Evolutionary conservation across 1,284 basidiomycete genomes (phyloP).

Genomic region (Fomitopsis betulina): DNA sequence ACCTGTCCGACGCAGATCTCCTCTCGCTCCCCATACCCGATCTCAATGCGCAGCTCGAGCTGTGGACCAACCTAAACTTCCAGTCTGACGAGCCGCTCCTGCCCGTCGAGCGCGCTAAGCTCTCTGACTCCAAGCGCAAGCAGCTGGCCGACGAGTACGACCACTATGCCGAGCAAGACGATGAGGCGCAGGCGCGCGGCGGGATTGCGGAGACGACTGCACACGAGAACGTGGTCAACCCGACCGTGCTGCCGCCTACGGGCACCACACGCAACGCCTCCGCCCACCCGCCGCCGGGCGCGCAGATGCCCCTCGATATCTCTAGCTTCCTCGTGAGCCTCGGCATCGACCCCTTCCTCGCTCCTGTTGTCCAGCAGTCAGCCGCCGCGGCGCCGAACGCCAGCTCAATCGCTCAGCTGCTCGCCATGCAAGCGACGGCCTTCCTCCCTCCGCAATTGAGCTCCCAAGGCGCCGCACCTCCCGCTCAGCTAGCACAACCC

Average conservation of each 20-base stretch:
- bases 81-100: constrained; percentile 64
- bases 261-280: constrained; percentile 16
- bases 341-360: constrained; percentile 53
- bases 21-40: constrained; percentile 64
- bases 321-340: constrained; percentile 55
- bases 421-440: constrained; percentile 49
- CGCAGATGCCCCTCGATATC: constrained; percentile 43
- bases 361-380: constrained; percentile 25
- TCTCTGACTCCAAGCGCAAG: constrained; percentile 12
- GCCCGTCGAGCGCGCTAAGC: constrained; percentile 12
- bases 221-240: constrained; percentile 56
- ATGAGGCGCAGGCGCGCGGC: constrained; percentile 40
- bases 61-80: constrained; percentile 82
- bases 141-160: constrained; percentile 22
- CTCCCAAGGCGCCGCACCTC: constrained; percentile 3
- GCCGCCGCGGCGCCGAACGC: constrained; percentile 28
- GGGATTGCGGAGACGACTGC: constrained; percentile 48
- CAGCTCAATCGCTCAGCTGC: constrained; percentile 61
- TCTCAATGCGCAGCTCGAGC: constrained; percentile 72
- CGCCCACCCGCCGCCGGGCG: constrained; percentile 9
- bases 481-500: constrained; percentile 16
- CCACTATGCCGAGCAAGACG: constrained; percentile 34
- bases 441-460: constrained; percentile 11
- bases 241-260: constrained; percentile 27
- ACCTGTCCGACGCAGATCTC: constrained; percentile 49